Evolutionary conservation across 2,329 filamentous ascomycete genomes (phyloP).

Genomic region (Beauveria scarabaeidicola): DNA sequence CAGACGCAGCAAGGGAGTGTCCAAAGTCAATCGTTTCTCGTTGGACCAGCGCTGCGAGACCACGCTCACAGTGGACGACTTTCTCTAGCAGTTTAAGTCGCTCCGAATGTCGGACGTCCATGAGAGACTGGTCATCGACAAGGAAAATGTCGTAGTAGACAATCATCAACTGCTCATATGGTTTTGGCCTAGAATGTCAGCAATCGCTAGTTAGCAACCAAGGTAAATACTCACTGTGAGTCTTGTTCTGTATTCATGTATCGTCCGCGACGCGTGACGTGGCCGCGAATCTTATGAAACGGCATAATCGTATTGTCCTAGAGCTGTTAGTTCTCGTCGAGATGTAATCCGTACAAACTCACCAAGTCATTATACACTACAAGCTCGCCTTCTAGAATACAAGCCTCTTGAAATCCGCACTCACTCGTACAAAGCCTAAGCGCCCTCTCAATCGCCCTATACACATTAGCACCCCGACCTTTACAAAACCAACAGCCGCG

Average conservation of each 20-base stretch:
- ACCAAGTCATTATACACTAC: constrained; percentile 64
- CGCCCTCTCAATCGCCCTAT: constrained; percentile 51
- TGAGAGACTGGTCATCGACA: constrained; percentile 43
- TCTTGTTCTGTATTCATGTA: constrained; percentile 61
- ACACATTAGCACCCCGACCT: constrained; percentile 11
- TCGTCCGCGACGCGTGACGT: constrained; percentile 63
- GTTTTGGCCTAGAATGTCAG: constrained; percentile 30
- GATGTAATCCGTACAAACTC: constrained; percentile 12
- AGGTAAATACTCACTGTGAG: constrained; percentile 45
- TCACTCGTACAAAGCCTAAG: constrained; percentile 50
- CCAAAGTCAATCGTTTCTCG: constrained; percentile 61
- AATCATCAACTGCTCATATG: constrained; percentile 51
- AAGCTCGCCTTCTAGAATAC: constrained; percentile 78
- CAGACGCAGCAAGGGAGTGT: constrained; percentile 37
- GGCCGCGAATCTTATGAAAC: constrained; percentile 77
- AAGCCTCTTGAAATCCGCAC: constrained; percentile 53
- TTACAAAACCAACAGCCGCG: background rate
- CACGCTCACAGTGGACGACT: constrained; percentile 43
- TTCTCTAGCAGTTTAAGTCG: constrained; percentile 51
- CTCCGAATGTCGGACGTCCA: constrained; percentile 46
- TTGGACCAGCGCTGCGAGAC: constrained; percentile 58
- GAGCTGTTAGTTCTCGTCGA: constrained; percentile 14
- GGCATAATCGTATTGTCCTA: constrained; percentile 55
- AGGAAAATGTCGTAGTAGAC: constrained; percentile 52
- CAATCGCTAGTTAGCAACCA: constrained; percentile 14